Evolutionary conservation across 164 flowering plant species (phyloP).

Genomic region (Protea cynaroides): DNA sequence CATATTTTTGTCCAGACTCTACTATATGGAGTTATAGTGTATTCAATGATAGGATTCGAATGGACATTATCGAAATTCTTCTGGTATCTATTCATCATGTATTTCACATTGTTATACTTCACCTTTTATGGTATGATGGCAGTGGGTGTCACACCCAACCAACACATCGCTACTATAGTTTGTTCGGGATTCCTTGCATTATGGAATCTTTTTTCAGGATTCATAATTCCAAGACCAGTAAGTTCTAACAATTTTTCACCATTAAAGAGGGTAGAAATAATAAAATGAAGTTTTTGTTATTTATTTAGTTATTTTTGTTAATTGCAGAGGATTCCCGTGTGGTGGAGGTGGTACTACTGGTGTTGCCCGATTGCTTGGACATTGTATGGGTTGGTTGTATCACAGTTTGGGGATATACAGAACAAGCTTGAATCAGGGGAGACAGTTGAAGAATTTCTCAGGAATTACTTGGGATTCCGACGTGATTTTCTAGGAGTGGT

Average conservation of each 20-base stretch:
- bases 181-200: slow-evolving; percentile 20
- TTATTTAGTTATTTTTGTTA: background rate
- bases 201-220: slow-evolving; percentile 49
- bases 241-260: background rate
- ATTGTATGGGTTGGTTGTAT: slow-evolving; percentile 34
- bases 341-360: slow-evolving; percentile 15
- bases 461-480: slow-evolving; percentile 26
- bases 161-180: slow-evolving; percentile 28
- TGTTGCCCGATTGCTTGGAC: slow-evolving; percentile 34
- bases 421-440: slow-evolving; percentile 21
- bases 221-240: slow-evolving; percentile 32
- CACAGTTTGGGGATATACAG: slow-evolving; percentile 37
- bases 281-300: too few species aligned
- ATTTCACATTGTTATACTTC: slow-evolving; percentile 43
- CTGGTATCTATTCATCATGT: slow-evolving; percentile 48
- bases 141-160: slow-evolving; percentile 48
- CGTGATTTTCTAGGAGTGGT: slow-evolving; percentile 20
- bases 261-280: too few species aligned
- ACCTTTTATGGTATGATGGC: slow-evolving; percentile 59
- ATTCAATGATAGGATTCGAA: slow-evolving; percentile 56
- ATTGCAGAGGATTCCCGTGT: slow-evolving; percentile 33
- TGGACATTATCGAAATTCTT: slow-evolving; percentile 46
- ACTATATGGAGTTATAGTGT: slow-evolving; percentile 33
- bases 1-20: slow-evolving; percentile 33
- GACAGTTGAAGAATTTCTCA: slow-evolving; percentile 31